Conservation (phyloP, 805 yeast genomes). For the Zygotorulaspora sp. region DNA sequence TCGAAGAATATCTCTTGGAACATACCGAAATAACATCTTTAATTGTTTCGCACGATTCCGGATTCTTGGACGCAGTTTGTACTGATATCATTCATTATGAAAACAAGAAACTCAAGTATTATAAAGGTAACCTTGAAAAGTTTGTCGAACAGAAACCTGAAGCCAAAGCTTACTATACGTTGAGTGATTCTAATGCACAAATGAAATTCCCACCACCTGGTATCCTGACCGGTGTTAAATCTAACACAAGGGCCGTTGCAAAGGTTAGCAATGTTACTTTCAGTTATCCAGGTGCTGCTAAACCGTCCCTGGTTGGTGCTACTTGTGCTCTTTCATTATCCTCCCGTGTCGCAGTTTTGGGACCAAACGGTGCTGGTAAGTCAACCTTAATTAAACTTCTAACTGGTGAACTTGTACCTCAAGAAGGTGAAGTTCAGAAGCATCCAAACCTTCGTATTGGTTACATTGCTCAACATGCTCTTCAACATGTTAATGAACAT, state of each 20-base stretch:
- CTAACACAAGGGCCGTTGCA: slow-evolving; percentile 90
- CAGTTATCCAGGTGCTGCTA: slow-evolving; percentile 81
- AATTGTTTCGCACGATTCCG: slow-evolving; percentile 97
- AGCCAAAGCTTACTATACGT: slow-evolving; percentile 91
- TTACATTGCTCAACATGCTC: slow-evolving; percentile 97
- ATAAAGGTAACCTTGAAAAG: slow-evolving; percentile 91
- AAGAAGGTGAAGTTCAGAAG: slow-evolving; percentile 86
- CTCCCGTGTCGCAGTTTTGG: slow-evolving; percentile 94
- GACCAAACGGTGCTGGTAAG: slow-evolving; percentile 99
- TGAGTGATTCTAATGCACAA: slow-evolving; percentile 86
- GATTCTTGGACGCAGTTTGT: slow-evolving; percentile 91
- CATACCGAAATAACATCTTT: slow-evolving; percentile 88
- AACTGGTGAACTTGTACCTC: slow-evolving; percentile 88
- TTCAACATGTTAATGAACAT: slow-evolving; percentile 95
- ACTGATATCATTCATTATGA: slow-evolving; percentile 96
- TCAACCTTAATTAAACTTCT: slow-evolving; percentile 89
- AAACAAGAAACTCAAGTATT: slow-evolving; percentile 87
- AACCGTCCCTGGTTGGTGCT: slow-evolving; percentile 74
- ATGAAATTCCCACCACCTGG: slow-evolving; percentile 99
- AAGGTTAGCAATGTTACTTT: slow-evolving; percentile 81
- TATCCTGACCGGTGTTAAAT: slow-evolving; percentile 92
- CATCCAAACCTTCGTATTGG: slow-evolving; percentile 98
- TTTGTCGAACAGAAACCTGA: slow-evolving; percentile 92
- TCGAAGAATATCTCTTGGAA: slow-evolving; percentile 76
- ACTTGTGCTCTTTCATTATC: slow-evolving; percentile 89